Conservation (phyloP, 2,329 filamentous ascomycete species). For the Colletotrichum cereale region DNA sequence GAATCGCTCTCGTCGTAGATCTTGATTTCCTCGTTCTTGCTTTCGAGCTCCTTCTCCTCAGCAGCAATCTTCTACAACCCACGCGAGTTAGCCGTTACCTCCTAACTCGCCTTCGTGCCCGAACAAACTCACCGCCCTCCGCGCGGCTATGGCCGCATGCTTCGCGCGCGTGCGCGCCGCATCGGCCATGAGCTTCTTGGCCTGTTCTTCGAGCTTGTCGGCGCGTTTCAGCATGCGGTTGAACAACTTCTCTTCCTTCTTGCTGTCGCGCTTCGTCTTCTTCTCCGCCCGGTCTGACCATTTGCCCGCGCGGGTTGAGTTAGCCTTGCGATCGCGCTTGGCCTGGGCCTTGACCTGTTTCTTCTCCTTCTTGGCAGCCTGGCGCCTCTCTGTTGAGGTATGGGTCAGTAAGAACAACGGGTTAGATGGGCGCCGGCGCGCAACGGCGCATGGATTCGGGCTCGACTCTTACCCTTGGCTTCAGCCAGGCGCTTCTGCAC, state of each 20-base stretch:
- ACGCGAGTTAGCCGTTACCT: slow-evolving; percentile 9
- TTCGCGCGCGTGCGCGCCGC: slow-evolving; percentile 52
- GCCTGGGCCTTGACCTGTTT: slow-evolving; percentile 52
- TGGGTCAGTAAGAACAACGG: not conserved
- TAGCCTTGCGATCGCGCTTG: slow-evolving; percentile 54
- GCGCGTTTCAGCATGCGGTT: slow-evolving; percentile 53
- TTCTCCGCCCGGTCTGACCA: slow-evolving; percentile 49
- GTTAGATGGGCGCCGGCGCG: not conserved
- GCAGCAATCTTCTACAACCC: slow-evolving; percentile 44
- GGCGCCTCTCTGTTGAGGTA: slow-evolving; percentile 45
- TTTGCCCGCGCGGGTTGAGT: slow-evolving; percentile 49
- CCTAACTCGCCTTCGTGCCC: not conserved
- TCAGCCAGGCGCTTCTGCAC: slow-evolving; percentile 33
- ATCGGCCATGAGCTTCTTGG: slow-evolving; percentile 54
- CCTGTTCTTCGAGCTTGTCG: slow-evolving; percentile 56
- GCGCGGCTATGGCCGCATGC: slow-evolving; percentile 45
- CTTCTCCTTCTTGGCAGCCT: slow-evolving; percentile 53
- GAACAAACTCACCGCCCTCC: slow-evolving; percentile 43
- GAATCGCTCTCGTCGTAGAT: slow-evolving; percentile 42
- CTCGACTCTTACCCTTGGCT: slow-evolving; percentile 24
- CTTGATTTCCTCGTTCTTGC: slow-evolving; percentile 33
- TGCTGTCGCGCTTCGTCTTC: slow-evolving; percentile 44
- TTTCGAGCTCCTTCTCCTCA: slow-evolving; percentile 41
- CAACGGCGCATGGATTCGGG: not conserved
- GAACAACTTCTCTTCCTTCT: slow-evolving; percentile 55